These are phyloP conservation scores for Luvunga scandens DNA, from an alignment of 345 rosid genomes.

Conservation along the genomic window DNA sequence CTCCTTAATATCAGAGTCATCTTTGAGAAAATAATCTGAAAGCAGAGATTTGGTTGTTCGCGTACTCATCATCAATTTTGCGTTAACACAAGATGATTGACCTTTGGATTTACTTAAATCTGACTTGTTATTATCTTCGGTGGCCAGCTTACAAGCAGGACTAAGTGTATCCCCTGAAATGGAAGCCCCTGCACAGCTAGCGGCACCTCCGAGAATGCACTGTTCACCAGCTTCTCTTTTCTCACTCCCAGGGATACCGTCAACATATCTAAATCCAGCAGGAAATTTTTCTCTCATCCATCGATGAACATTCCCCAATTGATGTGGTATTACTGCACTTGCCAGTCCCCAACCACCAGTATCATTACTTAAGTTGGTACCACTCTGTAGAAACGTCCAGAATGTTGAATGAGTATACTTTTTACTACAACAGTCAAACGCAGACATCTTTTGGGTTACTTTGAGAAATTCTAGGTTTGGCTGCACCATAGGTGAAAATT, in stretches of 20 bases:
- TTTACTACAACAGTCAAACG: slow-evolving; percentile 11
- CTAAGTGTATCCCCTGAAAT: slow-evolving; percentile 24
- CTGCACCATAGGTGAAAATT: slow-evolving; percentile 21
- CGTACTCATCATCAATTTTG: slow-evolving; percentile 11
- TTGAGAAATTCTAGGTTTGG: slow-evolving; percentile 33
- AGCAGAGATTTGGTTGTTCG: slow-evolving; percentile 29
- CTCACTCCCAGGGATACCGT: slow-evolving; percentile 20
- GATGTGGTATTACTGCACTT: slow-evolving; percentile 26
- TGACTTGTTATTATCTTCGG: slow-evolving; percentile 19
- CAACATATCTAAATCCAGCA: slow-evolving; percentile 15
- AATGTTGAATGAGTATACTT: slow-evolving; percentile 22
- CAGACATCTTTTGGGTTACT: slow-evolving; percentile 39
- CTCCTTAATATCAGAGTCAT: slow-evolving; percentile 30
- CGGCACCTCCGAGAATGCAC: slow-evolving; percentile 15
- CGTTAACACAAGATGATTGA: slow-evolving; percentile 16
- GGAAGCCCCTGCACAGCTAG: slow-evolving; percentile 13
- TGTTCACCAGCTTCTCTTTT: slow-evolving; percentile 23
- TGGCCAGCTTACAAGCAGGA: slow-evolving; percentile 20
- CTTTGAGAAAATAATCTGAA: slow-evolving; percentile 41
- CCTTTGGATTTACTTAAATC: slow-evolving; percentile 27
- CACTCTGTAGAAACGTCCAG: slow-evolving; percentile 25
- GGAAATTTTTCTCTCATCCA: slow-evolving; percentile 55
- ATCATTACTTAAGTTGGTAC: slow-evolving; percentile 14
- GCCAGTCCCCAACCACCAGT: slow-evolving; percentile 26
- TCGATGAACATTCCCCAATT: slow-evolving; percentile 32